Evolutionary conservation across 345 rosid genomes (phyloP).

Genomic region (Erucastrum elatum): DNA sequence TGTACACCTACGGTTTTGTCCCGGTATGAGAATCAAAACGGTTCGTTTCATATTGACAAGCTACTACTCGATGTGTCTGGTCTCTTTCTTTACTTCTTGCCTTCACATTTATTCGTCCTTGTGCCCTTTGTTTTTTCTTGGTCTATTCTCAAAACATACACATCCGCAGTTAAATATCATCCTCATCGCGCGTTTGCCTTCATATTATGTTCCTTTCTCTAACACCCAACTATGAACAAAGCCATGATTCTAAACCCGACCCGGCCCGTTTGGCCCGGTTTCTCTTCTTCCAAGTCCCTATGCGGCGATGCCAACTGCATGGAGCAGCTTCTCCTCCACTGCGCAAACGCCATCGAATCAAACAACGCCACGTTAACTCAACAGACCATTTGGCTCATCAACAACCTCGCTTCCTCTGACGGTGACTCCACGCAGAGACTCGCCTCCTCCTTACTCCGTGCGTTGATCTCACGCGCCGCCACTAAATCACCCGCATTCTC

Average conservation of each 20-base stretch:
- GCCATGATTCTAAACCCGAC: constrained; percentile 45
- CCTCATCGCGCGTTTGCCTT: background rate
- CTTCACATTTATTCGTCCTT: constrained; percentile 36
- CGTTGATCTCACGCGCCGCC: constrained; percentile 77
- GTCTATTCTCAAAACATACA: background rate
- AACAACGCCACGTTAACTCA: constrained; percentile 82
- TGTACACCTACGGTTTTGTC: constrained; percentile 31
- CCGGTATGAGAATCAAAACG: constrained; percentile 24
- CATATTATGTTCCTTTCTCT: constrained; percentile 8
- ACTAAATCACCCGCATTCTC: constrained; percentile 52
- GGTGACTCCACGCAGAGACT: constrained; percentile 89
- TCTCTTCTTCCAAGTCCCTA: constrained; percentile 48
- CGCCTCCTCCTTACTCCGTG: constrained; percentile 68
- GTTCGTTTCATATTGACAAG: constrained; percentile 60
- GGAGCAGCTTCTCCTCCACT: constrained; percentile 87
- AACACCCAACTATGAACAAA: constrained; percentile 44
- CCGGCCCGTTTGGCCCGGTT: constrained; percentile 68
- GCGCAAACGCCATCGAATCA: constrained; percentile 84
- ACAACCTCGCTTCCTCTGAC: constrained; percentile 81
- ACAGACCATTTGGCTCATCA: constrained; percentile 86
- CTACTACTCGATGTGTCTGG: constrained; percentile 52
- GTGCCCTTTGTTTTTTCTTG: constrained; percentile 23
- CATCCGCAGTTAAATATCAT: constrained; percentile 8
- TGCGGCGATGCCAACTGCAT: constrained; percentile 74
- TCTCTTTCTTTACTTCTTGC: constrained; percentile 59